Evolutionary conservation across 108 stramenopile species (phyloP), one percentile per base, ranked within the genome.

Genomic region (Aurantiochytrium sp.): DNA sequence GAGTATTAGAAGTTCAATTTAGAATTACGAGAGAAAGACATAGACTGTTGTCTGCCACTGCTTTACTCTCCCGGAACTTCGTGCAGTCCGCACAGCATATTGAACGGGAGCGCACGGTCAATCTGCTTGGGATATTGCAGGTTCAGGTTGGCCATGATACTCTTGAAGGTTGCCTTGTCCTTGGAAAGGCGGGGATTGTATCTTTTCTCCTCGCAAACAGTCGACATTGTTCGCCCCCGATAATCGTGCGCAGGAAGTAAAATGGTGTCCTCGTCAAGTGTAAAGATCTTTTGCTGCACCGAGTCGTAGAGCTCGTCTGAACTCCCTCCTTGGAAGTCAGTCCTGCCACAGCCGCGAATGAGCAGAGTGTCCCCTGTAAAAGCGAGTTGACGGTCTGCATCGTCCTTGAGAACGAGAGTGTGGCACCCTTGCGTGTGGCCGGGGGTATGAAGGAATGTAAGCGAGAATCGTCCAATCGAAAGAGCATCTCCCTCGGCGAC

Each of bases 171-270:
- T 1, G 95, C 96, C 91, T 93, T 92, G 12, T 95, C 89, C 90
- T 96, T 96, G 4, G 94, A 90, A 58, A 97, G 89, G 43, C 96
- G 90, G 45, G 95, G 95, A 91, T 97, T 95, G 87, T 59, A 89
- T 29, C 58, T 72, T 88, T 93, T 95, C 91, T 96, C 97, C 87
- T 94, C 92, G 5, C 92, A 93, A 55, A 98, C 91, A 5, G 95
- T 96, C 43, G 93, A 92, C 42, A 72, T 72, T 29, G 93, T 94
- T 18, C 95, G 93, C 4, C 94, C 94, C 60, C 94, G 95, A 93
- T 96, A 96, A 76, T 97, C 96, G 90, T 97, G 97, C 3, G 94
- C 97, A 10, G 97, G 97, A 72, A 96, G 95, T 5, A 98, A 94
- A 18, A 93, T 60, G 87, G 93, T 92, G 18, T 88, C 90, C 43